Conservation (phyloP, 768 basidiomycete species). For the Agaricus bisporus region DNA sequence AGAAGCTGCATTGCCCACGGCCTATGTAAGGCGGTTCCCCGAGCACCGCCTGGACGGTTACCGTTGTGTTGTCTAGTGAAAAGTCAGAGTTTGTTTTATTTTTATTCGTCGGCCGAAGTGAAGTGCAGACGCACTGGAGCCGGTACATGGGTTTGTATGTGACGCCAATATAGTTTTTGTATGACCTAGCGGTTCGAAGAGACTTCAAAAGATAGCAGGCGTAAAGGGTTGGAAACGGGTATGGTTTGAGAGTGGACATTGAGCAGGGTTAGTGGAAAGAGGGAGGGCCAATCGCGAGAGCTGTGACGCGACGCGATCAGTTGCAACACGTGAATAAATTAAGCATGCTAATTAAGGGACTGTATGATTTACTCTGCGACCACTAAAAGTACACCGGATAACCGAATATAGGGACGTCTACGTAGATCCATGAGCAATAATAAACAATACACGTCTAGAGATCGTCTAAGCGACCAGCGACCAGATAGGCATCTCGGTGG, state of each 20-base stretch:
- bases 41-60: slow-evolving; percentile 63
- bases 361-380: too few relatives aligned
- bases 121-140: slow-evolving; percentile 38
- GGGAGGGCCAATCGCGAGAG: neutral
- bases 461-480: slow-evolving; percentile 14
- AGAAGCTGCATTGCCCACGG: slow-evolving; percentile 88
- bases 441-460: neutral
- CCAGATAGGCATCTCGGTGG: slow-evolving; percentile 37
- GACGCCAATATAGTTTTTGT: slow-evolving; percentile 70
- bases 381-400: slow-evolving; percentile 13
- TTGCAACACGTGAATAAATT: slow-evolving; percentile 1
- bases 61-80: slow-evolving; percentile 71
- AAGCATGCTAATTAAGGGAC: too few relatives aligned
- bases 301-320: slow-evolving; percentile 3
- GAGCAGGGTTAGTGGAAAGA: neutral
- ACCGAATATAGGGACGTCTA: slow-evolving; percentile 25
- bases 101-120: slow-evolving; percentile 1
- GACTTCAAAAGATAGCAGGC: slow-evolving; percentile 81
- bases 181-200: slow-evolving; percentile 44
- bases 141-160: slow-evolving; percentile 62
- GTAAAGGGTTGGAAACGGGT: slow-evolving; percentile 63
- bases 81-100: neutral
- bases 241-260: slow-evolving; percentile 17
- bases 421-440: slow-evolving; percentile 1
- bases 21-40: slow-evolving; percentile 51